Conservation (phyloP, 495 filamentous ascomycete genomes). For the Penicillium bovifimosum region DNA sequence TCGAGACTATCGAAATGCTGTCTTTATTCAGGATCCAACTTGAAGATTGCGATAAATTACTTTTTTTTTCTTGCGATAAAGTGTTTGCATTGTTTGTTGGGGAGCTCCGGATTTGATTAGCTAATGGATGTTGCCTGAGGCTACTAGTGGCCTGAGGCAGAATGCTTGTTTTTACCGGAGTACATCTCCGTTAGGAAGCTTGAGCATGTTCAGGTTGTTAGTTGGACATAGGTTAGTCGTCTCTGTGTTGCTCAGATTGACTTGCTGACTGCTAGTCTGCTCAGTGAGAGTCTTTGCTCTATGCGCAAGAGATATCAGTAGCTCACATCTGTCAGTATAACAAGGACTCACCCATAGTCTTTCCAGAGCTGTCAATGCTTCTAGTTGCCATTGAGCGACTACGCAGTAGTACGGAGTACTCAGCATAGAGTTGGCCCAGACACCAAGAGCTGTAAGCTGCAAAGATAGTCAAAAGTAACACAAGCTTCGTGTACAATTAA, state of each 20-base stretch:
- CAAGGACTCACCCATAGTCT: neutral
- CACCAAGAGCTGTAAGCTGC: neutral
- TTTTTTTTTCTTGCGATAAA: conserved; percentile 25
- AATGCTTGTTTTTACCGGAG: neutral
- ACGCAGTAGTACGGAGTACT: no score
- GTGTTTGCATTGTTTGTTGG: conserved; percentile 36
- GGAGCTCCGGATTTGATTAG: neutral
- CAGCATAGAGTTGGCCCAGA: neutral
- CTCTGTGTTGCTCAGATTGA: neutral
- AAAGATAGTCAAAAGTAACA: neutral
- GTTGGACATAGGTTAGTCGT: no score
- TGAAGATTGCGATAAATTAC: conserved; percentile 29
- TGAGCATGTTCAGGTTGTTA: no score
- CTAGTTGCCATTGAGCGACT: neutral
- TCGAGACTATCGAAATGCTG: conserved; percentile 6
- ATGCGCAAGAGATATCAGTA: neutral
- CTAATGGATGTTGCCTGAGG: neutral
- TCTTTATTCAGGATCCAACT: conserved; percentile 8
- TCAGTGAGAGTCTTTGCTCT: neutral
- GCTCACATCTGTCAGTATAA: neutral
- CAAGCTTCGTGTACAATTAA: neutral
- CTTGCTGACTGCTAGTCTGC: no score
- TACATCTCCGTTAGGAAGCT: no score
- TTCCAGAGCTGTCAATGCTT: neutral
- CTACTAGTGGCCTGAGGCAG: neutral